Percentiles rank a stretch among this genome's conserved stretches.
phyloP scores from a whole-genome alignment of 805 yeast species.

The Wickerhamomyces alni region DNA sequence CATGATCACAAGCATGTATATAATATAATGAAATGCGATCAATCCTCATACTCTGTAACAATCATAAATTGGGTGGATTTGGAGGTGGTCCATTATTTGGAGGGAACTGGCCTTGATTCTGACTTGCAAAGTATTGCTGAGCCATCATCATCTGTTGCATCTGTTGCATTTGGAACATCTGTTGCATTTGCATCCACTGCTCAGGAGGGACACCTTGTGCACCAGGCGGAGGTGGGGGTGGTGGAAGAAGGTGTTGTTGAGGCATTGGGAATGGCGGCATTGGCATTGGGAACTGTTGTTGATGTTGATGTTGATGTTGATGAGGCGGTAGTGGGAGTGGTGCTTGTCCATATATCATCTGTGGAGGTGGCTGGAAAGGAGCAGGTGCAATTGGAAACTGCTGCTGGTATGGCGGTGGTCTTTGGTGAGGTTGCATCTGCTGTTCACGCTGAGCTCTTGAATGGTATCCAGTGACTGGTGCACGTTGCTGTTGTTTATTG shows the following conservation, averaged over 20 bases:
- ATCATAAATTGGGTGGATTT: background rate
- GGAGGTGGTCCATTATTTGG: background rate
- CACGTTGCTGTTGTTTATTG: slow-evolving; percentile 1
- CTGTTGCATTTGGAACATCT: slow-evolving; percentile 24
- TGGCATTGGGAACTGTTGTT: slow-evolving; percentile 5
- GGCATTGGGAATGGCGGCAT: slow-evolving; percentile 15
- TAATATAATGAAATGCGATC: background rate
- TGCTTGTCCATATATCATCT: slow-evolving; percentile 4
- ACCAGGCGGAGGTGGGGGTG: slow-evolving; percentile 11
- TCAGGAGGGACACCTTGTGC: slow-evolving; percentile 26
- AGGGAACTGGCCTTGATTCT: slow-evolving; percentile 3
- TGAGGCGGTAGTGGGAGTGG: slow-evolving; percentile 20
- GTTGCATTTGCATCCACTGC: slow-evolving; percentile 25
- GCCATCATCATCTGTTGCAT: slow-evolving; percentile 22
- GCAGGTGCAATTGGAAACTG: slow-evolving; percentile 13
- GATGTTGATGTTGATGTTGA: slow-evolving; percentile 4
- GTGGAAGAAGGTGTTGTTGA: slow-evolving; percentile 2
- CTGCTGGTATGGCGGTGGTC: slow-evolving; percentile 13
- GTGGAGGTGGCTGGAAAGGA: slow-evolving; percentile 13
- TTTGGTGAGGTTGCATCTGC: slow-evolving; percentile 7
- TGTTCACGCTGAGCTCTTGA: slow-evolving; percentile 23
- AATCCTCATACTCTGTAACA: background rate
- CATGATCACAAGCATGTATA: background rate
- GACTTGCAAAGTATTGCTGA: slow-evolving; percentile 16
- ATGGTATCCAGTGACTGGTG: slow-evolving; percentile 9